Percentiles rank a stretch among this genome's conserved stretches.
Evolutionary conservation across 768 basidiomycete species (phyloP).

Genomic region (Kwoniella bestiolae): DNA sequence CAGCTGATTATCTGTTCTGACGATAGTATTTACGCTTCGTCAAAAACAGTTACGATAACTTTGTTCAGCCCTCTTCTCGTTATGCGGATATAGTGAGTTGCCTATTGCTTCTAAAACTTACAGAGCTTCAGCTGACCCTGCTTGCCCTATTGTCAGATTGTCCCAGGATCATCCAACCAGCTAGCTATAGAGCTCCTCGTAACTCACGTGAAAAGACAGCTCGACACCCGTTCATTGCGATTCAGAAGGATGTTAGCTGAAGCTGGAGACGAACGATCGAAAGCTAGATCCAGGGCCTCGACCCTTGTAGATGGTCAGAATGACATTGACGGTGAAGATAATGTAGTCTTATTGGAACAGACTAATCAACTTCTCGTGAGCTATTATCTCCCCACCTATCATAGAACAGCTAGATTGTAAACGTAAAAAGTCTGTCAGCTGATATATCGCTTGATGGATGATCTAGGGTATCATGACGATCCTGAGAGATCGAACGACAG

Average conservation of each 20-base stretch:
- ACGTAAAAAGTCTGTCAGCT: too few species aligned
- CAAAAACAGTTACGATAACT: constrained; percentile 92
- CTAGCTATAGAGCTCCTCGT: constrained; percentile 92
- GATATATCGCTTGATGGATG: neutral
- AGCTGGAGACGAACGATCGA: constrained; percentile 36
- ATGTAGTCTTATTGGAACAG: constrained; percentile 71
- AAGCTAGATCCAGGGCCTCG: constrained; percentile 24
- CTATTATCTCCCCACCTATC: constrained; percentile 2
- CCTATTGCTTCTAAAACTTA: neutral
- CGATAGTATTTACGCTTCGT: constrained; percentile 81
- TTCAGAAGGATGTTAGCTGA: constrained; percentile 75
- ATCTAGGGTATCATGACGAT: constrained; percentile 90
- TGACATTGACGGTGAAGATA: constrained; percentile 41
- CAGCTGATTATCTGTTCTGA: neutral
- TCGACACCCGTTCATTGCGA: constrained; percentile 74
- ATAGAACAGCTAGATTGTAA: too few species aligned
- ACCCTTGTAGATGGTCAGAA: constrained; percentile 29
- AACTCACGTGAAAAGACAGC: constrained; percentile 82
- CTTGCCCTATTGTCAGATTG: constrained; percentile 69
- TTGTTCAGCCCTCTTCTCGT: constrained; percentile 82
- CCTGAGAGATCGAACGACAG: constrained; percentile 72
- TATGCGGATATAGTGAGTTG: constrained; percentile 81
- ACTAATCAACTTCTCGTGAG: constrained; percentile 79
- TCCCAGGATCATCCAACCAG: constrained; percentile 87
- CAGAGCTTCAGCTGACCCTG: neutral